Evolutionary conservation across 1,284 basidiomycete genomes (phyloP), one percentile per base, ranked within the genome.

Genomic region (Ustilago shanxiensis): DNA sequence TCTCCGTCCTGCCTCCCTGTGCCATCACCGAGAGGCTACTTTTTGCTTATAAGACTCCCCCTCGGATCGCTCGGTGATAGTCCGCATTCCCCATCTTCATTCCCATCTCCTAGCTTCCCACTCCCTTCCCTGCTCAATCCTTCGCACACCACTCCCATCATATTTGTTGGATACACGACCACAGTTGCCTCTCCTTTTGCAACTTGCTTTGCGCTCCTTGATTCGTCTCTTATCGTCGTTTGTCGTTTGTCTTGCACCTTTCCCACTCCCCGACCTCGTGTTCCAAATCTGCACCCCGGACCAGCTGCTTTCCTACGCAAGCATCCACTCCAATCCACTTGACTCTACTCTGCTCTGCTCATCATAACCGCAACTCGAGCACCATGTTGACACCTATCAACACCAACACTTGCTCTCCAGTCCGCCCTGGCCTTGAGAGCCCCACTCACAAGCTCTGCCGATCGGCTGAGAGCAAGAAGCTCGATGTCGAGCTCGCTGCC

Each of bases 41-140:
- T 60, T 65, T 71, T 55, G 49, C 58, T 71, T 76, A 76, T 67
- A 76, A 76, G 47, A 39, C 54, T 26, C 31, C 55, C 71, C 67
- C 73, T 76, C 73, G 73, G 73, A 76, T 53, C 60, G 47, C 73
- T 76, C 73, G 68, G 73, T 67, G 67, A 76, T 71, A 58, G 56
- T 65, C 58, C 62, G 55, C 61, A 65, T 65, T 59, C 56, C 60
- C 52, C 47, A 53, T 45, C 66, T n/a, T 65, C 60, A 44, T 62
- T 28, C 35, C 59, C 51, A 54, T 62, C 61, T 50, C 62, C 72
- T 59, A 57, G 29, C 51, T 56, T 63, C 37, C 57, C 47, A 52
- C 39, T 58, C 47, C 52, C 35, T 55, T 59, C 37, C 64, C 33
- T 39, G 8, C 47, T 29, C 51, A 52, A 20, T 28, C 29, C 28